Evolutionary conservation across 768 basidiomycete genomes (phyloP).

Genomic region (Trametes gibbosa): DNA sequence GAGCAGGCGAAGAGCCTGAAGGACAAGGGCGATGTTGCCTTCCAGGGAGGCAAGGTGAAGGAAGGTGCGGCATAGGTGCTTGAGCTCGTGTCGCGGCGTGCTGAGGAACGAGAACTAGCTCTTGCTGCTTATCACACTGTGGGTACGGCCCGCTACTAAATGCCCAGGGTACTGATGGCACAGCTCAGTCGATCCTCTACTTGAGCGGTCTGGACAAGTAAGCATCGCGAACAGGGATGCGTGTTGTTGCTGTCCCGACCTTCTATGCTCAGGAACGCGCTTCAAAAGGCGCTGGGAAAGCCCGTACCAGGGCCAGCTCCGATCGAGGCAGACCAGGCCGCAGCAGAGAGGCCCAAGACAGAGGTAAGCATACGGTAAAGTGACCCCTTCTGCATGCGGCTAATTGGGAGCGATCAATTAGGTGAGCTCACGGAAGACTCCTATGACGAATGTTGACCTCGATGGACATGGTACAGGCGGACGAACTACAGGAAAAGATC

Average conservation of each 20-base stretch:
- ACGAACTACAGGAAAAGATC: conserved; percentile 75
- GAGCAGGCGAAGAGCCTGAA: conserved; percentile 49
- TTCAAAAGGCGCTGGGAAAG: conserved; percentile 20
- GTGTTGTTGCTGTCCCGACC: neutral
- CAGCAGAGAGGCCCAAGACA: conserved; percentile 52
- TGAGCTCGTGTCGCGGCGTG: neutral
- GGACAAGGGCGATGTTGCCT: conserved; percentile 35
- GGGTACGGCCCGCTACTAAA: conserved; percentile 7
- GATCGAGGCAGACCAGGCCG: conserved; percentile 13
- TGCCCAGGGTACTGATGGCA: neutral
- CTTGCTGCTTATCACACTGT: conserved; percentile 72
- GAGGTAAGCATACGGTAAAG: conserved; percentile 45
- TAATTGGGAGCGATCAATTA: no score
- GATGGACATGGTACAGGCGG: conserved; percentile 44
- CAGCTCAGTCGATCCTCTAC: conserved; percentile 59
- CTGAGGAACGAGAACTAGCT: conserved; percentile 39
- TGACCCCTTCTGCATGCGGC: no score
- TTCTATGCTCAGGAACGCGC: conserved; percentile 18
- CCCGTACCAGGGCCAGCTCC: conserved; percentile 10
- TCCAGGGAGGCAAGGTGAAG: conserved; percentile 33
- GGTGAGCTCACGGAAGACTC: no score
- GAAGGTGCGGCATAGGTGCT: conserved; percentile 26
- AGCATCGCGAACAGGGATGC: conserved; percentile 22
- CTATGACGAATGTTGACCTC: no score
- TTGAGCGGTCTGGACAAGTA: conserved; percentile 78